phyloP scores from a whole-genome alignment of 228 moss, liverwort and hornwort species.

The Sphagnum magellanicum region DNA sequence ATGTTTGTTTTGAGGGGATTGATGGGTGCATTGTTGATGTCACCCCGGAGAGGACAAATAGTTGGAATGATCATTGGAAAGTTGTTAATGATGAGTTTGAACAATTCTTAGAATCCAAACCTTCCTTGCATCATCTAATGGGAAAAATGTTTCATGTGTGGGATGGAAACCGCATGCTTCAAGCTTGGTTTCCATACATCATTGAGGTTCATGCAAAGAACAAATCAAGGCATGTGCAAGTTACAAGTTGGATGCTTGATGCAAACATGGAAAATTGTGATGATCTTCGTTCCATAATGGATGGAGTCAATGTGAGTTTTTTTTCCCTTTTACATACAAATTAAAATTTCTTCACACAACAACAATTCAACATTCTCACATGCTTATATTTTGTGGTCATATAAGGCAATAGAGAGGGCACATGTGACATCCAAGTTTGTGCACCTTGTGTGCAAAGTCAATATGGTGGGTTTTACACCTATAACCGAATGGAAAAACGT shows the following conservation, averaged over 20 bases:
- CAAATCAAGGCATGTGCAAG: not conserved
- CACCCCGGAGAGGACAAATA: not conserved
- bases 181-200: not conserved
- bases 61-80: not conserved
- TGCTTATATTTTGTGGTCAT: not conserved
- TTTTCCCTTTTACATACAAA: not conserved
- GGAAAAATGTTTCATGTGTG: not conserved
- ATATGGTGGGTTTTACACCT: not conserved
- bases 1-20: not conserved
- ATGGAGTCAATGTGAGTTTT: not conserved
- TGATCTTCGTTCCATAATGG: not conserved
- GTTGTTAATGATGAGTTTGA: not conserved
- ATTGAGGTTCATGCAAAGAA: not conserved
- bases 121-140: not conserved
- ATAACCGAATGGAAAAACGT: not conserved
- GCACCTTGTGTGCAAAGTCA: not conserved
- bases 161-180: not conserved
- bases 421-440: constrained; percentile 1
- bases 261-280: not conserved
- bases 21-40: not conserved
- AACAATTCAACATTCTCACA: not conserved
- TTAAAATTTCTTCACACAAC: not conserved
- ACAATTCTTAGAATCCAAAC: not conserved
- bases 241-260: not conserved
- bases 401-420: not conserved